phyloP scores from a whole-genome alignment of 2,329 filamentous ascomycete species.

The Cyphellophora attinorum region DNA sequence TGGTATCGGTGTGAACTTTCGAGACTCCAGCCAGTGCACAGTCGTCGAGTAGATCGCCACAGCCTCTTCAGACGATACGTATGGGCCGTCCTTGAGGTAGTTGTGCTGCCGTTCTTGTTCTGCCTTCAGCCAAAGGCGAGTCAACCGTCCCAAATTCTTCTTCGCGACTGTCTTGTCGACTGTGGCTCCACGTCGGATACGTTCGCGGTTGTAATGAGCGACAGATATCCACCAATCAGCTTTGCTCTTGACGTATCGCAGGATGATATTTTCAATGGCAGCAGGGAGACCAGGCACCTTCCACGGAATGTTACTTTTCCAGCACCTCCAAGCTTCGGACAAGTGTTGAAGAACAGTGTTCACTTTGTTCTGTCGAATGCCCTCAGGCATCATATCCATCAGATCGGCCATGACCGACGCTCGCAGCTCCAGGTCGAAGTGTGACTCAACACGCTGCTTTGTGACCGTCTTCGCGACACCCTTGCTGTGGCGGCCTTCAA shows the following conservation, averaged over 20 bases:
- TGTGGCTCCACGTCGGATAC: slow-evolving; percentile 89
- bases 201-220: slow-evolving; percentile 95
- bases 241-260: slow-evolving; percentile 98
- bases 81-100: slow-evolving; percentile 98
- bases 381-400: slow-evolving; percentile 99
- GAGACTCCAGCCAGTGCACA: slow-evolving; percentile 95
- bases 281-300: slow-evolving; percentile 95
- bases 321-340: slow-evolving; percentile 97
- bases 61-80: slow-evolving; percentile 95
- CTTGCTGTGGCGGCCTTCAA: slow-evolving; percentile 97
- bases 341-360: slow-evolving; percentile 95
- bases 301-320: slow-evolving; percentile 99
- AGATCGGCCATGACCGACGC: slow-evolving; percentile 98
- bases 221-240: slow-evolving; percentile 99
- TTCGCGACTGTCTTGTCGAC: slow-evolving; percentile 99
- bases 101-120: slow-evolving; percentile 99
- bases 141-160: slow-evolving; percentile 94
- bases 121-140: slow-evolving; percentile 91
- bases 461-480: slow-evolving; percentile 98
- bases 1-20: slow-evolving; percentile 96
- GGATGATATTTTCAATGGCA: slow-evolving; percentile 96
- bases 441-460: slow-evolving; percentile 96
- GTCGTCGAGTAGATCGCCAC: slow-evolving; percentile 98
- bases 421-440: slow-evolving; percentile 93
- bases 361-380: slow-evolving; percentile 98